Conservation (phyloP, 768 basidiomycete species). For the Hygrophorus pudorinus region DNA sequence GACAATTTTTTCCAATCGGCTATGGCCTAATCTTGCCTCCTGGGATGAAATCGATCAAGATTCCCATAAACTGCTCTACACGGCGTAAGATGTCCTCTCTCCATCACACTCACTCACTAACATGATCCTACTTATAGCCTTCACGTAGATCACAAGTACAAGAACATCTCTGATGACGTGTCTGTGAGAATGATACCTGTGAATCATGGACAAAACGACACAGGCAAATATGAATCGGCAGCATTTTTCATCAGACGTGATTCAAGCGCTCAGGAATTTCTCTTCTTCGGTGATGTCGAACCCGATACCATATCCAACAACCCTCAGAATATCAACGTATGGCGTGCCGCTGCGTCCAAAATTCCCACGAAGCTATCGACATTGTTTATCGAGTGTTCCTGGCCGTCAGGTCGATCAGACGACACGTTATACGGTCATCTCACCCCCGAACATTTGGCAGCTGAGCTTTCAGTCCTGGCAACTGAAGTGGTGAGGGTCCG, state of each 20-base stretch:
- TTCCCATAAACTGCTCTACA: conserved; percentile 47
- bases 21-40: conserved; percentile 82
- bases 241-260: conserved; percentile 82
- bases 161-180: conserved; percentile 39
- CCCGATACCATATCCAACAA: conserved; percentile 59
- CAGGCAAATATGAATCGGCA: conserved; percentile 57
- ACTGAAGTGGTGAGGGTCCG: conserved; percentile 49
- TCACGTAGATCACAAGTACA: conserved; percentile 41
- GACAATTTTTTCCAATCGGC: conserved; percentile 60
- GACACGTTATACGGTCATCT: conserved; percentile 79
- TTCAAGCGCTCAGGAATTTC: conserved; percentile 52
- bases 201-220: conserved; percentile 53
- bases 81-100: conserved; percentile 36
- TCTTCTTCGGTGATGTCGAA: conserved; percentile 95
- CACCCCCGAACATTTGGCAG: conserved; percentile 65
- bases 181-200: conserved; percentile 61
- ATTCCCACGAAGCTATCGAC: conserved; percentile 58
- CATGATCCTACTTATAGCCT: conserved; percentile 27
- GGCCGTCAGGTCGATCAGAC: conserved; percentile 60
- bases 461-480: conserved; percentile 66
- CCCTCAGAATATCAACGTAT: conserved; percentile 61
- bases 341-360: conserved; percentile 73
- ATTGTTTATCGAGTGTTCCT: conserved; percentile 96
- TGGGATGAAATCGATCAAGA: conserved; percentile 56
- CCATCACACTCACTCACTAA: conserved; percentile 6